Evolutionary conservation across 2,329 filamentous ascomycete species (phyloP), one percentile per base, ranked within the genome.

Genomic region (Hypoxylon sp.): DNA sequence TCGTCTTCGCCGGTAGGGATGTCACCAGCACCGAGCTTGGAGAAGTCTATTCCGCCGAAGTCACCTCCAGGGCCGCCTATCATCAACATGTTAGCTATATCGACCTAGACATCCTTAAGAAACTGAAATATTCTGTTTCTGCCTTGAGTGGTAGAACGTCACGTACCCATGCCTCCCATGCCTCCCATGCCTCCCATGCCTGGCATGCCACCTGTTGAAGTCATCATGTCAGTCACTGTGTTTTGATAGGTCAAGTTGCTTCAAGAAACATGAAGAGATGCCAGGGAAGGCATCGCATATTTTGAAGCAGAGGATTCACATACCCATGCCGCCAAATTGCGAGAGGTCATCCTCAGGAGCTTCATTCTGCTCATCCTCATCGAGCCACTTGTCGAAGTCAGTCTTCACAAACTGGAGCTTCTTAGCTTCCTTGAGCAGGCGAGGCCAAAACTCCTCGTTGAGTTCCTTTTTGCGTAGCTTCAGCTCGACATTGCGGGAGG

Each of bases 381-480:
- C 92, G 67, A 96, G 90, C 92, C 92, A 97, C 88, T 96, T 97
- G 80, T 97, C 92, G 67, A 99, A 99, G 78, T 99, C 89, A 61
- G 94, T 97, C 87, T 96, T 96, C 69, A 99, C 77, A 84, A 91
- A 99, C 78, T 97, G 94, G 46, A 90, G 78, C 80, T 91, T 96
- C 82, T 90, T 88, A 63, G 79, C 74, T 55, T 93, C 90, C 86
- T 97, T 97, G 71, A 97, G 82, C 68, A 99, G 82, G 60, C 94
- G 86, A 59, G 92, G 92, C 94, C 94, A 99, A 84, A 88, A 97
- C 75, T 94, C 91, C 69, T 91, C 85, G 76, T 91, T 90, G 61
- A 94, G 82, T 70, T 96, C 91, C 87, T 97, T 97, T 89, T 99
- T 99, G 76, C 90, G 85, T 73, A 99, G 82, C 72, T 96, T 89